A percentile compares a stretch with the other conserved stretches of the same genome.
Evolutionary conservation across 75 land plant genomes (phyloP).

Genomic region (Cryptomeria japonica): DNA sequence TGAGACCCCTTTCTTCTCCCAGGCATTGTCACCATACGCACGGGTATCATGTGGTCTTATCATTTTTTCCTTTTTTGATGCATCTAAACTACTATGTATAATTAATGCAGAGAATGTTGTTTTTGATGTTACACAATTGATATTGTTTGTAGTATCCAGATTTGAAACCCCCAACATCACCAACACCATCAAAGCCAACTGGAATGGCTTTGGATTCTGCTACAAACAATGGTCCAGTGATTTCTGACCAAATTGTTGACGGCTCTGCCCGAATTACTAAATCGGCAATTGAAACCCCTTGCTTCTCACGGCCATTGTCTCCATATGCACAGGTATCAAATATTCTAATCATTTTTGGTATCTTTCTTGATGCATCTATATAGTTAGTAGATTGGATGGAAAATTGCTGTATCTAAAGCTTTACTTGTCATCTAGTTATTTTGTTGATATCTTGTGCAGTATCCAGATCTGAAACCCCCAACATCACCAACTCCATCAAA

Average conservation of each 20-base stretch:
- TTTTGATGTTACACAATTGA: neutral
- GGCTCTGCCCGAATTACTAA: neutral
- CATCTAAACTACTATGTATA: neutral
- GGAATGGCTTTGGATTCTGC: no score
- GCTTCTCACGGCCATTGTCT: conserved; percentile 19
- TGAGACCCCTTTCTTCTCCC: conserved; percentile 10
- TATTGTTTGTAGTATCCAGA: conserved; percentile 26
- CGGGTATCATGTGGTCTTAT: conserved; percentile 16
- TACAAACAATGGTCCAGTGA: neutral
- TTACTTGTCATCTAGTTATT: neutral
- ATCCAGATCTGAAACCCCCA: conserved; percentile 33
- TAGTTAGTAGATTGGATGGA: neutral
- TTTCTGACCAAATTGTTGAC: neutral
- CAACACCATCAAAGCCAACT: conserved; percentile 26
- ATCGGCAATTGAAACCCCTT: conserved; percentile 1
- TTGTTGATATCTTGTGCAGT: conserved; percentile 13
- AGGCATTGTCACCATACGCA: conserved; percentile 25
- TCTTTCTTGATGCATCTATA: neutral
- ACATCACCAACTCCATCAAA: conserved; percentile 23
- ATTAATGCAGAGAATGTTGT: neutral
- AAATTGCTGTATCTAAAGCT: neutral
- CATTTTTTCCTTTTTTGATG: neutral
- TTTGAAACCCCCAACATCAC: conserved; percentile 29
- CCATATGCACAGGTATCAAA: conserved; percentile 26
- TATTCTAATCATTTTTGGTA: neutral